Conservation (phyloP, 345 rosid genomes). For the Camelina neglecta region DNA sequence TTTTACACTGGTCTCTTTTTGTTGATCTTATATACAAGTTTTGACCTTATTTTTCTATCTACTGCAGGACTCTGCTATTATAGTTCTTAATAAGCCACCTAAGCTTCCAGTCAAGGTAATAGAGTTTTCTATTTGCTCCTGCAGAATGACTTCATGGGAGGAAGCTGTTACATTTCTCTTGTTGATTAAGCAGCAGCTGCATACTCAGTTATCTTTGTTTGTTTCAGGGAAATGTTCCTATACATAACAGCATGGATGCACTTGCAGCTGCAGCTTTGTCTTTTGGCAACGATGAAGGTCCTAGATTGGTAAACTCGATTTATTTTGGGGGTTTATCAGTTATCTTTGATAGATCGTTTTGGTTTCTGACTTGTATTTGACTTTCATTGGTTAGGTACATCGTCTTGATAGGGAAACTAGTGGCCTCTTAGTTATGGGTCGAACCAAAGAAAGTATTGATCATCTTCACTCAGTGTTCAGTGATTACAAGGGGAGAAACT, state of each 20-base stretch:
- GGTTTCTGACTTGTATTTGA: conserved; percentile 4
- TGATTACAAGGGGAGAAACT: conserved; percentile 54
- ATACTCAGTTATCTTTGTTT: background rate
- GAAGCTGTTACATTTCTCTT: conserved; percentile 17
- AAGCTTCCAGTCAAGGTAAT: conserved; percentile 87
- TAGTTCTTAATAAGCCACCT: conserved; percentile 91
- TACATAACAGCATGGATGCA: conserved; percentile 97
- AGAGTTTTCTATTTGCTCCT: background rate
- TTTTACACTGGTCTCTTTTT: conserved; percentile 1
- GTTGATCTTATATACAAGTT: conserved; percentile 11
- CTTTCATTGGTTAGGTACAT: conserved; percentile 64
- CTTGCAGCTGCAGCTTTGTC: conserved; percentile 95
- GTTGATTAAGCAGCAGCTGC: background rate
- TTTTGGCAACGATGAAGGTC: conserved; percentile 78
- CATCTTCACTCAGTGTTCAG: conserved; percentile 75
- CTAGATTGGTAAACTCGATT: conserved; percentile 68
- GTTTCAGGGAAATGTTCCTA: conserved; percentile 73
- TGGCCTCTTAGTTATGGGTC: conserved; percentile 82
- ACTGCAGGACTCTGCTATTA: conserved; percentile 74
- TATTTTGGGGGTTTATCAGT: background rate
- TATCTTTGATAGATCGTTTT: background rate
- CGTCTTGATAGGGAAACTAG: conserved; percentile 94
- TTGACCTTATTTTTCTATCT: conserved; percentile 11
- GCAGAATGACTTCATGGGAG: conserved; percentile 4
- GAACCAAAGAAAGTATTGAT: conserved; percentile 72